phyloP scores from a whole-genome alignment of 371 early-diverging fungal genomes.

The Thermomucor indicae-seudaticae region DNA sequence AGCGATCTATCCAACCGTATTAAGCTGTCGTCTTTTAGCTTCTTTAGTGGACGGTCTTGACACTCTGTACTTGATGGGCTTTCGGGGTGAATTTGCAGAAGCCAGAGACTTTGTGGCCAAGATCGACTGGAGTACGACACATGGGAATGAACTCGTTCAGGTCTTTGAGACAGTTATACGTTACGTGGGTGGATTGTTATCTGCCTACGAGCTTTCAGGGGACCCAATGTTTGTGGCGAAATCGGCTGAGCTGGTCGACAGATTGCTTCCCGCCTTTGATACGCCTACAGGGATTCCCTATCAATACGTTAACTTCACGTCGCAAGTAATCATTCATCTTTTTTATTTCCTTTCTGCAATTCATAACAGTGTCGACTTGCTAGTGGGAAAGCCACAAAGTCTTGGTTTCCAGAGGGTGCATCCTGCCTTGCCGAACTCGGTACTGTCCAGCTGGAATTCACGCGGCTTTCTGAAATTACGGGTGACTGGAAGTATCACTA shows the following conservation, averaged over 20 bases:
- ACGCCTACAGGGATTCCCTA: slow-evolving; percentile 62
- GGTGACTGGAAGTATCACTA: slow-evolving; percentile 59
- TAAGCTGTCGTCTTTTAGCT: slow-evolving; percentile 13
- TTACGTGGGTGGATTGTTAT: slow-evolving; percentile 81
- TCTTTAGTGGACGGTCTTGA: slow-evolving; percentile 84
- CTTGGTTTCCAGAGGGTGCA: slow-evolving; percentile 18
- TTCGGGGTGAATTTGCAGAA: slow-evolving; percentile 64
- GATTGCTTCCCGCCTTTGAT: slow-evolving; percentile 54
- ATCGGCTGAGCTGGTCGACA: slow-evolving; percentile 52
- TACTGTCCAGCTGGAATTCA: slow-evolving; percentile 86
- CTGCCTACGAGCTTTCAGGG: slow-evolving; percentile 68
- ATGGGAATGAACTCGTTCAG: slow-evolving; percentile 24
- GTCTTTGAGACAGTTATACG: slow-evolving; percentile 88
- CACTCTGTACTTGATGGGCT: slow-evolving; percentile 75
- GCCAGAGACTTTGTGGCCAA: slow-evolving; percentile 57
- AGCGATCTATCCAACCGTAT: neutral
- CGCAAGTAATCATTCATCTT: slow-evolving; percentile 17
- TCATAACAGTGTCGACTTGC: neutral
- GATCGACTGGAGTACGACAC: slow-evolving; percentile 33
- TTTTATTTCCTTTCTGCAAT: neutral
- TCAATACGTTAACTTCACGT: slow-evolving; percentile 34
- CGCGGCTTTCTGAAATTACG: slow-evolving; percentile 71
- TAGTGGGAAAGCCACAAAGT: slow-evolving; percentile 28
- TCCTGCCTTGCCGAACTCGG: slow-evolving; percentile 79
- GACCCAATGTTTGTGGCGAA: slow-evolving; percentile 39